Base-by-base conservation (phyloP, 805 yeast species). In the Kodamaea laetipori region DNA sequence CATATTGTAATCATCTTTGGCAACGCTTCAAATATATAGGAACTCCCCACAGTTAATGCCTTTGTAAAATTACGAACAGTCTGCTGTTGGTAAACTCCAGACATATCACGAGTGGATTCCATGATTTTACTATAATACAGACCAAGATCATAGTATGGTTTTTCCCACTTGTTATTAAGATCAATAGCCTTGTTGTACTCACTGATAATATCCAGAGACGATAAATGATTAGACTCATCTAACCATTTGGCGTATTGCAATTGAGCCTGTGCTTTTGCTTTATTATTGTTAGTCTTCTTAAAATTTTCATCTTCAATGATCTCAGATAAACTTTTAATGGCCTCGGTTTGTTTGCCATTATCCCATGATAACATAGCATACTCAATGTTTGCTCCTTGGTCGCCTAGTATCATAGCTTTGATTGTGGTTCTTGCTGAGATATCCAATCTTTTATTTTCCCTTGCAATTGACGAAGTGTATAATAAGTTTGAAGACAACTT, bases 1-100 rank as follows among this genome's bases (percentile, higher is more conserved):
- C 99, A 94, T 6, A 87, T 75, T 0, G 96, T 89, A 4, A 90
- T 76, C n/a, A 88, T 77, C 55, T 89, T 90, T 0, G 99, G 98
- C 15, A 94, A 66, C 0, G 92, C 84, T 63, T 94, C 97, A 56
- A 81, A 81, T 2, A 87, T 76, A 55, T 81, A 84, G 27, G 78
- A 74, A 2, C 82, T 73, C 1, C 94, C 89, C 31, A 73, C 69
- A 7, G 74, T 72, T 18, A 87, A 71, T 0, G 92, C 79, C 24
- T 76, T 71, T 24, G 81, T 64, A 54, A 84, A 86, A 31, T 75
- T 68, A 6, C 71, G 58, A 6, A 86, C 77, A 27, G 84, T 77
- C 13, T 71, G 72, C 16, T 66, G 69, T 49, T 85, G 86, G 47
- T 77, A 69, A 6, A 67, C 69, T 0, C 87, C 87, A 42, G 71